Percentiles rank a stretch among this genome's conserved stretches.
phyloP scores from a whole-genome alignment of 441 rosid genomes.

The Dalechampia spathulata region DNA sequence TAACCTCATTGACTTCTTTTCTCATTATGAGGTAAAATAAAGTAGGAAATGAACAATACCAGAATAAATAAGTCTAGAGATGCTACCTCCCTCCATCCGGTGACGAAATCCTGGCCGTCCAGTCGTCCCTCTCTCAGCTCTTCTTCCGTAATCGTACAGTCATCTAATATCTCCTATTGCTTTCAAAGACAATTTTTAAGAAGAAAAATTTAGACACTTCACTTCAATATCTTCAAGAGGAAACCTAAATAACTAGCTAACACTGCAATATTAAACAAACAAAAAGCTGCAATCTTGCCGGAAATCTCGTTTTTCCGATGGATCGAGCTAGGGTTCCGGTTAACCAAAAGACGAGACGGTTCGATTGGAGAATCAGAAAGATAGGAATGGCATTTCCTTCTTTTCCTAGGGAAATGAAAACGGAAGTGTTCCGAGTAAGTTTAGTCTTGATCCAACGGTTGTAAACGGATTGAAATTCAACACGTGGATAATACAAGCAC shows the following conservation, averaged over 20 bases:
- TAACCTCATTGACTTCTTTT: slow-evolving; percentile 16
- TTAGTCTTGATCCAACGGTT: slow-evolving; percentile 29
- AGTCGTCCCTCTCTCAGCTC: slow-evolving; percentile 30
- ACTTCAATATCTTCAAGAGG: too few species aligned
- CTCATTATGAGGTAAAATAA: slow-evolving; percentile 19
- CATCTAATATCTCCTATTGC: slow-evolving; percentile 41
- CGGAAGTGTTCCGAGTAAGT: slow-evolving; percentile 1
- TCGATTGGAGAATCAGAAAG: not conserved
- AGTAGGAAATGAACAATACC: slow-evolving; percentile 83
- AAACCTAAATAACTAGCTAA: slow-evolving; percentile 6
- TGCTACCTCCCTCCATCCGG: slow-evolving; percentile 99
- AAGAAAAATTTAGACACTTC: too few species aligned
- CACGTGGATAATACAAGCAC: slow-evolving; percentile 25
- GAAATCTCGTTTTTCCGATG: slow-evolving; percentile 17
- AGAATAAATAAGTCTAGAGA: slow-evolving; percentile 83
- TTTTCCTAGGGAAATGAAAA: slow-evolving; percentile 7
- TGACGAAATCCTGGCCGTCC: slow-evolving; percentile 51
- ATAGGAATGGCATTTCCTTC: not conserved
- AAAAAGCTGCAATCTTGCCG: not conserved
- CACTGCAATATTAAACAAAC: not conserved
- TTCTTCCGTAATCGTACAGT: slow-evolving; percentile 47
- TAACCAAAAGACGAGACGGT: slow-evolving; percentile 15
- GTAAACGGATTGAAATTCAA: not conserved
- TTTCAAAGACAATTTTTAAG: slow-evolving; percentile 9
- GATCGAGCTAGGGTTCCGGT: slow-evolving; percentile 60